phyloP scores from a whole-genome alignment of 441 rosid genomes.

The Mallotus repandus region DNA sequence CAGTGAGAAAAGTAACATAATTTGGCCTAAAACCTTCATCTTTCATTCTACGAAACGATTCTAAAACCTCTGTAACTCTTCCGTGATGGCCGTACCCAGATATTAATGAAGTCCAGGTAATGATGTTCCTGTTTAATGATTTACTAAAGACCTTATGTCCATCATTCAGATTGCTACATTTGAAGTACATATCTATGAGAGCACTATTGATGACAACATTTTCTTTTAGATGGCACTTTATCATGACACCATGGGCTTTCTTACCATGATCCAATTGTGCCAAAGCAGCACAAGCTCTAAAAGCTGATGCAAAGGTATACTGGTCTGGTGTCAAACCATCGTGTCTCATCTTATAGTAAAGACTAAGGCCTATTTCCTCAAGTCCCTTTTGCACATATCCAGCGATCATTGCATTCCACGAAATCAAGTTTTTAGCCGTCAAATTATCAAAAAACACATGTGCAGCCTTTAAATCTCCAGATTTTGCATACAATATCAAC shows the following conservation, averaged over 20 bases:
- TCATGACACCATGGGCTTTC: conserved; percentile 59
- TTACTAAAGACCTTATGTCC: conserved; percentile 52
- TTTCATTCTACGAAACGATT: conserved; percentile 62
- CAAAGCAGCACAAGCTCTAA: conserved; percentile 67
- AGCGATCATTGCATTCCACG: conserved; percentile 56
- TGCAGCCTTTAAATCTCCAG: conserved; percentile 50
- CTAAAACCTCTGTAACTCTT: conserved; percentile 59
- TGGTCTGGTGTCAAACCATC: conserved; percentile 55
- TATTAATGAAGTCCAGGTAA: conserved; percentile 79
- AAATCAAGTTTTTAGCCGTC: conserved; percentile 33
- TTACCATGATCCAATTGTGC: conserved; percentile 65
- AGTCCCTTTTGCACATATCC: conserved; percentile 47
- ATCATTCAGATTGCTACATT: conserved; percentile 65
- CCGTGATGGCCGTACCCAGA: conserved; percentile 80
- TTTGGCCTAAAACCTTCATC: conserved; percentile 62
- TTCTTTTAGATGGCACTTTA: conserved; percentile 46
- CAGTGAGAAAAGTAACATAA: conserved; percentile 62
- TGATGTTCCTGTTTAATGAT: conserved; percentile 44
- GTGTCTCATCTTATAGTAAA: conserved; percentile 35
- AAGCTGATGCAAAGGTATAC: conserved; percentile 72
- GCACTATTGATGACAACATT: conserved; percentile 68
- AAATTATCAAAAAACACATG: conserved; percentile 37
- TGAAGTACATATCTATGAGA: conserved; percentile 81
- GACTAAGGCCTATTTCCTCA: conserved; percentile 34
- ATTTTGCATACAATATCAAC: conserved; percentile 55